Percentiles rank a stretch among this genome's conserved stretches.
phyloP scores from a whole-genome alignment of 345 rosid genomes.

The Gossypium thurberi region DNA sequence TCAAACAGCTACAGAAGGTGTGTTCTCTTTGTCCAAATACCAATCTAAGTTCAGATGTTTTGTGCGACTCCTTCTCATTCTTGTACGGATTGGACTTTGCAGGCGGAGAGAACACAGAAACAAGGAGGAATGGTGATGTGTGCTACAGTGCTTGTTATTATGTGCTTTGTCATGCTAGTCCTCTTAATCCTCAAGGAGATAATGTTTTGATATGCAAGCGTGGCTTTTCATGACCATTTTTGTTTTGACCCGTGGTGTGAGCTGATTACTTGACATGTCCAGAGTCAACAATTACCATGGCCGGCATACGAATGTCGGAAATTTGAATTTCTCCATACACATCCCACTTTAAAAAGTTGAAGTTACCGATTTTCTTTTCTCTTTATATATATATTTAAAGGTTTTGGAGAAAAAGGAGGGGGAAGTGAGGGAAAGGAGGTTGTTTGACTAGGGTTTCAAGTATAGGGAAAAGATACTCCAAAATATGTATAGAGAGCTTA shows the following conservation, averaged over 20 bases:
- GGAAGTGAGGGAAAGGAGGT: not conserved
- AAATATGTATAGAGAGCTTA: conserved; percentile 14
- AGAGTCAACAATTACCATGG: not conserved
- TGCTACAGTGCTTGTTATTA: conserved; percentile 70
- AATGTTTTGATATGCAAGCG: conserved; percentile 41
- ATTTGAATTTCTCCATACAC: conserved; percentile 9
- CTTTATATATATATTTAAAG: not conserved
- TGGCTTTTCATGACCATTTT: conserved; percentile 1
- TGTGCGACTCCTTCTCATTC: not conserved
- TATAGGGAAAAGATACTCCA: not conserved
- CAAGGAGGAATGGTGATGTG: conserved; percentile 96
- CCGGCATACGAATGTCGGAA: conserved; percentile 10
- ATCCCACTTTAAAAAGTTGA: not conserved
- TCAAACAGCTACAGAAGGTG: conserved; percentile 87
- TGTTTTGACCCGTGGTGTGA: not conserved
- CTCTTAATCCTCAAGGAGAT: conserved; percentile 79
- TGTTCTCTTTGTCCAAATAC: not conserved
- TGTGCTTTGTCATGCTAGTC: conserved; percentile 87
- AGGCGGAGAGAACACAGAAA: conserved; percentile 93
- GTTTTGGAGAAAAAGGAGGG: not conserved
- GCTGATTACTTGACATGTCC: not conserved
- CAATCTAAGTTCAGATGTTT: not conserved
- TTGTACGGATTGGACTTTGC: conserved; percentile 13
- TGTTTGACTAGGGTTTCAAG: not conserved
- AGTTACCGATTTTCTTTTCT: not conserved